A percentile compares a stretch with the other conserved stretches of the same genome.
phyloP scores from a whole-genome alignment of 208 protist genomes.

The Crithidia mellificae region DNA sequence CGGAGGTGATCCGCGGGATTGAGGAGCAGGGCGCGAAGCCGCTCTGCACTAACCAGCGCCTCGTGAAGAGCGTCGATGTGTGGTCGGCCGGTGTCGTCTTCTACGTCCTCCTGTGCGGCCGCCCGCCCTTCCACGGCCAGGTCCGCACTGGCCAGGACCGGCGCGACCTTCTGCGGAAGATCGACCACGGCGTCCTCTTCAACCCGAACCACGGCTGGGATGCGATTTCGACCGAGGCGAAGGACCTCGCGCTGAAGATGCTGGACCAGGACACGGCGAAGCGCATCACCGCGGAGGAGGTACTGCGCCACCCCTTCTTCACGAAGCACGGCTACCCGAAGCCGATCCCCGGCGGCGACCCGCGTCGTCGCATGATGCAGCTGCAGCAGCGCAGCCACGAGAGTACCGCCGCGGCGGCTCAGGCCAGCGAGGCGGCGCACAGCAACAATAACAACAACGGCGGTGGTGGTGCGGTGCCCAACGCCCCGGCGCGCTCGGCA shows the following conservation, averaged over 20 bases:
- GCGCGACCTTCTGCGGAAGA: slow-evolving; percentile 67
- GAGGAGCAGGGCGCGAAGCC: slow-evolving; percentile 81
- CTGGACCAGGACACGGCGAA: slow-evolving; percentile 68
- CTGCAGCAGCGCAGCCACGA: slow-evolving; percentile 34
- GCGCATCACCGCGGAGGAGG: slow-evolving; percentile 70
- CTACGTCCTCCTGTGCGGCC: slow-evolving; percentile 81
- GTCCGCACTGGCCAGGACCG: slow-evolving; percentile 83
- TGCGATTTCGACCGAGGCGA: slow-evolving; percentile 69
- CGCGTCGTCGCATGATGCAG: slow-evolving; percentile 24
- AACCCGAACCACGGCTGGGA: slow-evolving; percentile 73
- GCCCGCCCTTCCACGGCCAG: slow-evolving; percentile 85
- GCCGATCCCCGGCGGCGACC: slow-evolving; percentile 38
- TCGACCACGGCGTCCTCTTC: slow-evolving; percentile 88
- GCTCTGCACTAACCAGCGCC: slow-evolving; percentile 71
- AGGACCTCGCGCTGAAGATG: slow-evolving; percentile 80
- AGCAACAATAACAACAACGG: slow-evolving; percentile 20
- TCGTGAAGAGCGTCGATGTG: slow-evolving; percentile 88
- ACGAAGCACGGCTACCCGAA: slow-evolving; percentile 51
- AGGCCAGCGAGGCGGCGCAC: slow-evolving; percentile 3
- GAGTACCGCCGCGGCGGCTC: slow-evolving; percentile 1
- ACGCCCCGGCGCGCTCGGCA: not conserved
- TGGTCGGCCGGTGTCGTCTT: slow-evolving; percentile 88
- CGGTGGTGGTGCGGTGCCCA: slow-evolving; percentile 1
- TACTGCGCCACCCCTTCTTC: slow-evolving; percentile 85
- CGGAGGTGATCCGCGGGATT: slow-evolving; percentile 87